Base-by-base conservation (phyloP, 1,139 yeast genomes). In the Taphrina deformans region DNA sequence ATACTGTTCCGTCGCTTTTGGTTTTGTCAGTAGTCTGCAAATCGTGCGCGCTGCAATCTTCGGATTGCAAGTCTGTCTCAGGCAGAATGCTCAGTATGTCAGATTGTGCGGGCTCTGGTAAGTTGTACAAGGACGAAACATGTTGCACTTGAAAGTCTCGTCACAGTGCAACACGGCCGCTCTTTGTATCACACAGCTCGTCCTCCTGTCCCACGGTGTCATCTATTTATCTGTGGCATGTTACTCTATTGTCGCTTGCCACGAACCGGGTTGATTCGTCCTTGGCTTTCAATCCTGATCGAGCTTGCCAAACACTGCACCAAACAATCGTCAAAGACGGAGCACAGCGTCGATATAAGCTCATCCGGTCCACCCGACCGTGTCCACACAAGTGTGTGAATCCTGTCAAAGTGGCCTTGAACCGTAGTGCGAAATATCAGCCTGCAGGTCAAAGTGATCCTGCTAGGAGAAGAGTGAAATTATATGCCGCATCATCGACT, bases 401-500 rank as follows among this genome's bases (percentile, higher is more conserved):
- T n/a, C n/a, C n/a, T n/a, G n/a, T n/a, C n/a, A n/a, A n/a, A n/a
- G 41, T 12, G 41, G 12, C 18, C 41, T 38, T 29, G n/a, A n/a
- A n/a, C n/a, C n/a, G n/a, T n/a, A n/a, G n/a, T n/a, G n/a, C n/a
- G n/a, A n/a, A n/a, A n/a, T n/a, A n/a, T n/a, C n/a, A 29, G 33
- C 10, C 33, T 29, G 10, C 33, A 29, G 33, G 10, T 29, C 33
- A 29, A 29, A 29, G 33, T 29, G 33, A 6, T 10, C 41, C n/a
- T 4, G 41, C 16, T 14, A 26, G 5, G 16, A 3, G 14, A 1
- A 38, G n/a, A 38, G 16, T 38, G 41, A 38, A 7, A n/a, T 6
- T n/a, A n/a, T 16, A 53, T 53, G 58, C 58, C 58, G 26, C 48
- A 53, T 21, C 58, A 53, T 24, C 38, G 45, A 9, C 40, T 53